These are phyloP conservation scores for Eucalyptus regnans DNA, from an alignment of 345 rosid genomes.

Conservation along the genomic window DNA sequence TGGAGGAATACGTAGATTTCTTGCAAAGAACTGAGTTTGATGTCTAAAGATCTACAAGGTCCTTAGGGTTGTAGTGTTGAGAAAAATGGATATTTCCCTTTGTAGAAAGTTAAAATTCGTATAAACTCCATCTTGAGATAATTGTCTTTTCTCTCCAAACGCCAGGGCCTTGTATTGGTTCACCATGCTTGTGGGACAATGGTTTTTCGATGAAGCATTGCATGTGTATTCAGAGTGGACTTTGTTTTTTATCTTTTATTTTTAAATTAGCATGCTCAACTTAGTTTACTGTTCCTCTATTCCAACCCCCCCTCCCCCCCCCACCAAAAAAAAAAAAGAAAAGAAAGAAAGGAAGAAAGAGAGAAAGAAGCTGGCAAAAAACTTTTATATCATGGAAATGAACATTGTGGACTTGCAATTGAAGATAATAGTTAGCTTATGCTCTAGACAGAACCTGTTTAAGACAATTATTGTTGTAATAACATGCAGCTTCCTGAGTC, in stretches of 20 bases:
- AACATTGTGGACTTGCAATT: neutral
- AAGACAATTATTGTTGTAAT: neutral
- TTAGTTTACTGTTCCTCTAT: neutral
- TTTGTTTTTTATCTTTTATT: neutral
- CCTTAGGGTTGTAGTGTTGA: neutral
- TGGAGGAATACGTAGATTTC: neutral
- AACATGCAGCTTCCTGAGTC: slow-evolving; percentile 87
- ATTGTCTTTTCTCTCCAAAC: neutral
- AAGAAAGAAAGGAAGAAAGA: neutral
- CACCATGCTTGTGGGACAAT: neutral
- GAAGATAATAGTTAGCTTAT: neutral
- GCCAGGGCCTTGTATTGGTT: neutral
- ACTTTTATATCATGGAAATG: neutral
- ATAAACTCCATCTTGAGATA: neutral
- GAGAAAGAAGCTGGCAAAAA: neutral
- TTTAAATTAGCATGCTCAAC: neutral
- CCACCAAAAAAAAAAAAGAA: neutral
- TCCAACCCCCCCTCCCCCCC: neutral
- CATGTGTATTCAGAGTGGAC: neutral
- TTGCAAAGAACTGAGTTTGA: neutral
- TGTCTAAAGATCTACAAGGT: neutral
- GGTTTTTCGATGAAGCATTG: neutral
- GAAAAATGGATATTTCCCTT: neutral
- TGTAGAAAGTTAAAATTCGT: neutral
- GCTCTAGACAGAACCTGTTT: neutral